phyloP scores from a whole-genome alignment of 768 basidiomycete species.

The Boletus insuetus region DNA sequence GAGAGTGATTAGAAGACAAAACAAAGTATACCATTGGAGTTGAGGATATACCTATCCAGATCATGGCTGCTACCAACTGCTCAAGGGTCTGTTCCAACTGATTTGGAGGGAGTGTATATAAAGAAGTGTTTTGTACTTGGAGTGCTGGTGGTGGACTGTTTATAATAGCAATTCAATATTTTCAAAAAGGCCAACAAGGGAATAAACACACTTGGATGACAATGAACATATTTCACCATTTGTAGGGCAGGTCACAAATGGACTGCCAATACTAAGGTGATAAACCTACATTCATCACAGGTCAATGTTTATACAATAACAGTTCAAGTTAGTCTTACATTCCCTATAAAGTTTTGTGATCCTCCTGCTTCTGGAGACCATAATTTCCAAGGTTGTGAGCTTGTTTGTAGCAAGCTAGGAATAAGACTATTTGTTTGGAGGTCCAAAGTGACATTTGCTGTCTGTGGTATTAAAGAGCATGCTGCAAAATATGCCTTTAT shows the following conservation, averaged over 20 bases:
- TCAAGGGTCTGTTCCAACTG: neutral
- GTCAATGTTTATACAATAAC: neutral
- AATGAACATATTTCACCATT: neutral
- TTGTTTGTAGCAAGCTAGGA: neutral
- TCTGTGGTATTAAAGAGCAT: conserved; percentile 1
- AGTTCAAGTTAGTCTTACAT: neutral
- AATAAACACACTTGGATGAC: neutral
- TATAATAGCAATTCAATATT: neutral
- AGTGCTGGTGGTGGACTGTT: neutral
- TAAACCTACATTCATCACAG: neutral
- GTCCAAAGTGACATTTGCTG: neutral
- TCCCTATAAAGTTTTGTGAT: neutral
- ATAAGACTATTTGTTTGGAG: neutral
- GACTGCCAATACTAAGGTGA: neutral
- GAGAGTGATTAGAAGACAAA: neutral
- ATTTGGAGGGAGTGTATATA: neutral
- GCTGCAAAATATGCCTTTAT: conserved; percentile 2
- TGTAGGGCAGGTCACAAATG: neutral
- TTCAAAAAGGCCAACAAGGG: neutral
- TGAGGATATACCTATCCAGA: neutral
- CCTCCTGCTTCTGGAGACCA: neutral
- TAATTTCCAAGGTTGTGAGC: neutral
- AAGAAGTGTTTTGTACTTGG: neutral
- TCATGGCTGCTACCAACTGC: neutral
- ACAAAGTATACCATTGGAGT: neutral